Evolutionary conservation across 75 land plant species (phyloP), one percentile per base, ranked within the genome.

Genomic region (Pinus taeda): DNA sequence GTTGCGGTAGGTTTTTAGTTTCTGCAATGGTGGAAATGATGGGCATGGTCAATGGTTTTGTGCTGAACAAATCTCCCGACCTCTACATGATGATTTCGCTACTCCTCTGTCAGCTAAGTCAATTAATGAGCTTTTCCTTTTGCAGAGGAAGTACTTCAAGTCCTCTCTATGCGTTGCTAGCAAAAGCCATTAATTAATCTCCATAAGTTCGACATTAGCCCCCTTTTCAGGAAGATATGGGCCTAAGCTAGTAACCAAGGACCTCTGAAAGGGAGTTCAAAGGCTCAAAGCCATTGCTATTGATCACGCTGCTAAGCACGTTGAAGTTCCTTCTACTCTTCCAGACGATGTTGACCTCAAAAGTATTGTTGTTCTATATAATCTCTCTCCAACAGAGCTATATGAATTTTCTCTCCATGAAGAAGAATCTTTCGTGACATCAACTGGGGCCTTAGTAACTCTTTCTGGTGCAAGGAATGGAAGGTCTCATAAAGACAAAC

Each of bases 121-220:
- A n/a, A n/a, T n/a, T n/a, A n/a, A n/a, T n/a, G n/a, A n/a, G n/a
- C n/a, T n/a, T n/a, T n/a, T n/a, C n/a, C n/a, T n/a, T n/a, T n/a
- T n/a, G n/a, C n/a, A n/a, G n/a, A 88, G 78, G 86, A 93, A 91
- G 86, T 79, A 58, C 57, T 90, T 94, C 3, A 83, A 92, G 6
- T 89, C 94, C 21, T 90, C 97, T 13, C 88, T 90, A 58, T 80
- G 81, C 30, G 87, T 85, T 33, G 92, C 83, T 13, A 84, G 87
- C 74, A 89, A 93, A 2, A 79, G 76, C 75, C 92, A 83, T 70
- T 92, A 94, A 78, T 89, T 94, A 42, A 86, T 88, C 66, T 94
- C 97, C 77, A 94, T 94, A 85, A 94, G 97, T 84, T 89, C 97
- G 4, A 92, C 97, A 0, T 82, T 94, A 84, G 94, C 97, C 21